phyloP scores from a whole-genome alignment of 208 protist species.

The Leishmania amazonensis region DNA sequence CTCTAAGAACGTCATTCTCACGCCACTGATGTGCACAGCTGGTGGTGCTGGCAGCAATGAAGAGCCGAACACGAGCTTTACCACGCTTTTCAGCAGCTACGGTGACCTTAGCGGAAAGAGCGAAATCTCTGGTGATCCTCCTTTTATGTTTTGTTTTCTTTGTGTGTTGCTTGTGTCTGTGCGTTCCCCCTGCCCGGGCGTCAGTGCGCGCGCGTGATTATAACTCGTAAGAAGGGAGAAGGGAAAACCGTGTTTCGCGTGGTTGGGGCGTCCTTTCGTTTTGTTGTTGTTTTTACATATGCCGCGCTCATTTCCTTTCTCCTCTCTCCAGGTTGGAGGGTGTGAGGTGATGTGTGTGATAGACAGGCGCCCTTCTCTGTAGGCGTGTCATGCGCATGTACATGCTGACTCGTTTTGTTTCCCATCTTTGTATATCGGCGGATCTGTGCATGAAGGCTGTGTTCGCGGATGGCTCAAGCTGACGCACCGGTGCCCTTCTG shows the following conservation, averaged over 20 bases:
- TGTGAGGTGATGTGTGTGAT: not conserved
- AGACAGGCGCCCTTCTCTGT: not conserved
- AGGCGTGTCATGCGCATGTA: not conserved
- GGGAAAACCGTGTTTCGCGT: not conserved
- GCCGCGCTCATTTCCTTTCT: not conserved
- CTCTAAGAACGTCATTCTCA: slow-evolving; percentile 1
- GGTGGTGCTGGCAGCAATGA: not conserved
- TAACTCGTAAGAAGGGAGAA: not conserved
- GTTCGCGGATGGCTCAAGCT: not conserved
- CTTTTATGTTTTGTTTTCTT: not conserved
- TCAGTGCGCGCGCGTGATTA: not conserved
- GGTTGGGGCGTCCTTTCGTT: not conserved
- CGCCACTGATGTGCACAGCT: slow-evolving; percentile 4
- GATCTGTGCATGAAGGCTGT: not conserved
- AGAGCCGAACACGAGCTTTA: slow-evolving; percentile 11
- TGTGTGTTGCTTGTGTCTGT: not conserved
- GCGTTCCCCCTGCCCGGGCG: not conserved
- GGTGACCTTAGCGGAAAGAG: slow-evolving; percentile 13
- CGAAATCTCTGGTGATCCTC: slow-evolving; percentile 6
- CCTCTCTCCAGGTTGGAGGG: not conserved
- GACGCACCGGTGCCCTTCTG: not conserved
- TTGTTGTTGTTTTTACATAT: not conserved
- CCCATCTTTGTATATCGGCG: not conserved
- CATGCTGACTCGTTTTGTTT: too few relatives aligned
- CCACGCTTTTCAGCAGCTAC: slow-evolving; percentile 17